phyloP scores from a whole-genome alignment of 148 eudicot species.

The Mesembryanthemum crystallinum region DNA sequence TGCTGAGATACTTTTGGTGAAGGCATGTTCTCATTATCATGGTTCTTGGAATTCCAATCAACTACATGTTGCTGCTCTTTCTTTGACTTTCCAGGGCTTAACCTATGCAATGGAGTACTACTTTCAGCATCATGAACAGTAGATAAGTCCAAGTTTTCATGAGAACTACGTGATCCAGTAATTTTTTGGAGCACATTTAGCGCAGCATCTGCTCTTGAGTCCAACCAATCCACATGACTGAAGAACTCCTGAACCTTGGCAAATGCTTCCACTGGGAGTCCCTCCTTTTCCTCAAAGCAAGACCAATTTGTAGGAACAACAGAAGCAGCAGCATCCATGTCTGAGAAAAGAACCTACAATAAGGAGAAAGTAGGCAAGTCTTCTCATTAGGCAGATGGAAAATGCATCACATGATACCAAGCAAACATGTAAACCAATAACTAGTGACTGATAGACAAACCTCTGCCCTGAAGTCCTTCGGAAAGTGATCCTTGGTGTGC shows the following conservation, averaged over 20 bases:
- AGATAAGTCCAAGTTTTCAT: constrained; percentile 32
- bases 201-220: constrained; percentile 61
- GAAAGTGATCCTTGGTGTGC: constrained; percentile 71
- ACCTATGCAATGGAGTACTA: constrained; percentile 18
- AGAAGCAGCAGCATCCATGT: constrained; percentile 71
- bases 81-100: constrained; percentile 26
- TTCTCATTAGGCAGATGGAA: constrained; percentile 19
- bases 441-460: constrained; percentile 28
- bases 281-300: constrained; percentile 83
- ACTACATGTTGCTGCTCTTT: constrained; percentile 27
- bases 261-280: constrained; percentile 94
- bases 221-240: constrained; percentile 78
- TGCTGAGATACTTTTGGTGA: constrained; percentile 15
- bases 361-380: constrained; percentile 9
- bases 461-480: constrained; percentile 85
- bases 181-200: constrained; percentile 55
- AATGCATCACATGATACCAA: constrained; percentile 13
- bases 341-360: constrained; percentile 86
- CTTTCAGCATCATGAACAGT: constrained; percentile 26
- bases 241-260: constrained; percentile 85
- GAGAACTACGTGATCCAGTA: constrained; percentile 32
- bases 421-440: constrained; percentile 14
- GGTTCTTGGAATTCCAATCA: constrained; percentile 20
- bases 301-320: constrained; percentile 49
- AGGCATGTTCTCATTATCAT: constrained; percentile 20